Base-by-base conservation (phyloP, 1,139 yeast genomes). In the Debaryomyces nepalensis region DNA sequence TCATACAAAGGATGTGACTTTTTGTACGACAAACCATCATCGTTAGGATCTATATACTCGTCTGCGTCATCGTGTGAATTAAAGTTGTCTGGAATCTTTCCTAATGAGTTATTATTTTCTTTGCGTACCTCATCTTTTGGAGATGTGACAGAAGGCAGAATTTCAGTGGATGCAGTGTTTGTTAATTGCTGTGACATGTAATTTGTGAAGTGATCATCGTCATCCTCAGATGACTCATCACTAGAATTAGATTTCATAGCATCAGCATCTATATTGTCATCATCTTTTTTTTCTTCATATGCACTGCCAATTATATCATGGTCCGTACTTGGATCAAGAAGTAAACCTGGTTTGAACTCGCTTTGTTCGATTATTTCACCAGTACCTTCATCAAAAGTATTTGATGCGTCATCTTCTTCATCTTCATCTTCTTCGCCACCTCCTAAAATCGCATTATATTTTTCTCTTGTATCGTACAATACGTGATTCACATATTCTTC, bases 391-490 rank as follows among this genome's bases (percentile, higher is more conserved):
- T 84, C 86, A 51, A 70, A 70, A 0, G 75, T 68, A 40, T 56
- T 75, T 58, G 57, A 72, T 66, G 53, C 60, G 12, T 70, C 75
- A 14, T 70, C 75, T 7, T 65, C 73, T 9, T 62, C 70, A 1
- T 60, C 70, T 21, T 63, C 70, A 6, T 64, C 70, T 23, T 68
- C 73, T 20, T 66, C 73, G 4, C 71, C 75, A 23, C 96, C 97
- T 9, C 99, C 98, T 24, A 93, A 73, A 27, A 93, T 87, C n/a
- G 97, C 91, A 64, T 93, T 93, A 65, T 93, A 93, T 66, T 90
- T 91, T 58, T 90, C 96, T 50, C 99, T 77, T 2, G 96, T 89
- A 57, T 88, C 96, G 45, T 87, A 86, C 47, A 93, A 70, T 0
- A 89, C 86, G 48, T 86, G 84, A 43, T 86, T 85, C 11, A 91